phyloP scores from a whole-genome alignment of 2,329 filamentous ascomycete species.

The Rugonectria rugulosa region DNA sequence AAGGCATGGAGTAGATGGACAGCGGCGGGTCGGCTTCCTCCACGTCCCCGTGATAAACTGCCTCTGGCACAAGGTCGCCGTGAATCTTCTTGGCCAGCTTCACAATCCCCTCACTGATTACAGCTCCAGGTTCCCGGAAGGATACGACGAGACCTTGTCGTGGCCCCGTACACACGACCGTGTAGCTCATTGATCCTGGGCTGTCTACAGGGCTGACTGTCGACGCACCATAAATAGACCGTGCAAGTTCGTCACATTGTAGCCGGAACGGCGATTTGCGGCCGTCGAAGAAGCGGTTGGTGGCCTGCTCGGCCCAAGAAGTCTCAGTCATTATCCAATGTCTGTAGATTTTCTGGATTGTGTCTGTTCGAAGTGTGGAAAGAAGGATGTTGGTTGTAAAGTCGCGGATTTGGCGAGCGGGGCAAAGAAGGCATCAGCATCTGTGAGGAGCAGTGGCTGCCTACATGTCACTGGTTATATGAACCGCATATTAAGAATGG shows the following conservation, averaged over 20 bases:
- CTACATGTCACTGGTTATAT: no score
- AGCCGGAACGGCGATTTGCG: constrained; percentile 33
- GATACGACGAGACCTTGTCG: constrained; percentile 22
- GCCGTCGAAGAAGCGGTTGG: constrained; percentile 27
- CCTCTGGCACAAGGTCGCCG: constrained; percentile 36
- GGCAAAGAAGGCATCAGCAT: no score
- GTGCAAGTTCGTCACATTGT: constrained; percentile 35
- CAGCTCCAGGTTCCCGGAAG: constrained; percentile 24
- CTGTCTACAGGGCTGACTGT: constrained; percentile 32
- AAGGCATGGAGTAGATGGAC: constrained; percentile 33
- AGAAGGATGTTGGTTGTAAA: constrained; percentile 3
- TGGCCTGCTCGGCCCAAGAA: constrained; percentile 23
- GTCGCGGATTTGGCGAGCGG: constrained; percentile 7
- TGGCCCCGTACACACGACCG: constrained; percentile 34
- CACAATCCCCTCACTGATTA: constrained; percentile 22
- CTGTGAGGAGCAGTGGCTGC: no score
- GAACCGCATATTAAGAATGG: no score
- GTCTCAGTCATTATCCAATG: constrained; percentile 14
- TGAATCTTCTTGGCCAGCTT: constrained; percentile 38
- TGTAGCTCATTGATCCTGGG: constrained; percentile 41
- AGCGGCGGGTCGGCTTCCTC: constrained; percentile 37
- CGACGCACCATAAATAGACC: constrained; percentile 29
- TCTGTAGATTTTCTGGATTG: constrained; percentile 11
- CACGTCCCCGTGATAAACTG: constrained; percentile 31
- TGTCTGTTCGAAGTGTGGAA: constrained; percentile 2